phyloP scores from a whole-genome alignment of 2,329 filamentous ascomycete species.

The Microcyclosporella mali region DNA sequence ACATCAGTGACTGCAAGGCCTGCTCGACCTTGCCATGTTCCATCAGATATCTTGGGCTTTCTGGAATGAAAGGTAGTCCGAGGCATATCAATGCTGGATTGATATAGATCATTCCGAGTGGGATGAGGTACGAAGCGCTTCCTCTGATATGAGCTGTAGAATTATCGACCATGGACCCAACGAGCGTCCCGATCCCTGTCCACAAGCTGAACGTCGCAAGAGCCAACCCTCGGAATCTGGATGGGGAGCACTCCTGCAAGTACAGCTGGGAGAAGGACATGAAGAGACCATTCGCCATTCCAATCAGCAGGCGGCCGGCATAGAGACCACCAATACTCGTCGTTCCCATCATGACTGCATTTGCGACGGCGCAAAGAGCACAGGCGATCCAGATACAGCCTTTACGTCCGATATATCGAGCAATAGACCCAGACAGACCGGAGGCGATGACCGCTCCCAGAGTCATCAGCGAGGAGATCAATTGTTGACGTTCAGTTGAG shows the following conservation, averaged over 20 bases:
- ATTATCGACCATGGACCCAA: conserved; percentile 50
- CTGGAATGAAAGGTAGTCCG: conserved; percentile 37
- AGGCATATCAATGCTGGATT: conserved; percentile 44
- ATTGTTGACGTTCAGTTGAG: conserved; percentile 36
- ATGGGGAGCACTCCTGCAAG: conserved; percentile 47
- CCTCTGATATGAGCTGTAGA: conserved; percentile 33
- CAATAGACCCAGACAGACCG: conserved; percentile 35
- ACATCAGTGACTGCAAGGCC: conserved; percentile 14
- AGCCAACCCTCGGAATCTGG: conserved; percentile 46
- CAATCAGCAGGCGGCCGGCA: conserved; percentile 50
- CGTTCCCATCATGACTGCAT: conserved; percentile 55
- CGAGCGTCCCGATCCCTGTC: conserved; percentile 41
- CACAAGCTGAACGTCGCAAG: conserved; percentile 46
- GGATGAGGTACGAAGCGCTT: conserved; percentile 39
- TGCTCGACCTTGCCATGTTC: conserved; percentile 14
- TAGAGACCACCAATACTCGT: conserved; percentile 50
- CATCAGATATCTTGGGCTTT: conserved; percentile 39
- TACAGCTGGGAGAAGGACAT: conserved; percentile 52
- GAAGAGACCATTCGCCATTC: conserved; percentile 52
- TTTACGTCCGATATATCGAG: conserved; percentile 40
- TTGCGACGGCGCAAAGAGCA: conserved; percentile 46
- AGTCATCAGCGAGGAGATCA: conserved; percentile 43
- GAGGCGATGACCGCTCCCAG: conserved; percentile 42
- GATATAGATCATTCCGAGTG: conserved; percentile 50
- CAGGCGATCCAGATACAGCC: conserved; percentile 44